Evolutionary conservation across 495 filamentous ascomycete species (phyloP).

Genomic region (Podospora pseudocomata): DNA sequence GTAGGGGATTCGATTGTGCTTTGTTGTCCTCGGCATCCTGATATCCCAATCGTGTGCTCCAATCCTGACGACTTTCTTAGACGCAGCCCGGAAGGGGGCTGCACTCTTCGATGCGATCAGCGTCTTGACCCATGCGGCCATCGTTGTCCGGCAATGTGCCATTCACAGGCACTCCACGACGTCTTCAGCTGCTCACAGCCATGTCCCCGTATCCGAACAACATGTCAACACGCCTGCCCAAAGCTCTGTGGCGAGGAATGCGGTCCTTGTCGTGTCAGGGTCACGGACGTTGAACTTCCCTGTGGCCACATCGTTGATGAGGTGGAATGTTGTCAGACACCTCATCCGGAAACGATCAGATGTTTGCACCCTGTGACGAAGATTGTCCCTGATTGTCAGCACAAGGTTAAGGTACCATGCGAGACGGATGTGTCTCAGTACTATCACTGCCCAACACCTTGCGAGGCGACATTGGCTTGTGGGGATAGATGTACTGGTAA

Average conservation of each 20-base stretch:
- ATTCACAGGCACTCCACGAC: constrained; percentile 62
- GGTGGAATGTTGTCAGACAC: constrained; percentile 49
- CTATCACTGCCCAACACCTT: constrained; percentile 48
- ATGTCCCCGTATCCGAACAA: constrained; percentile 53
- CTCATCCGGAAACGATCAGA: constrained; percentile 16
- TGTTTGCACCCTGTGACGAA: constrained; percentile 41
- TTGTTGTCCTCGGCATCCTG: constrained; percentile 64
- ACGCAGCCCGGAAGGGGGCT: constrained; percentile 70
- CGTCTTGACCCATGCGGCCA: constrained; percentile 66
- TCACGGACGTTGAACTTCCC: constrained; percentile 39
- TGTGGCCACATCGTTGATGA: constrained; percentile 56
- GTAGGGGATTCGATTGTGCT: constrained; percentile 55
- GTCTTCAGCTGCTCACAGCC: constrained; percentile 58
- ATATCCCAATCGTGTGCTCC: constrained; percentile 53
- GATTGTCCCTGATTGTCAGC: constrained; percentile 51
- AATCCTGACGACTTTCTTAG: constrained; percentile 59
- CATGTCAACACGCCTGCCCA: constrained; percentile 62
- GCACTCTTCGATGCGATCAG: constrained; percentile 54
- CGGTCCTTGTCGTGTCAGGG: constrained; percentile 12
- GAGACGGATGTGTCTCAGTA: constrained; percentile 36
- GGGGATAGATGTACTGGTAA: constrained; percentile 44
- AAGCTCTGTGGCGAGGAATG: constrained; percentile 55
- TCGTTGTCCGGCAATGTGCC: constrained; percentile 64
- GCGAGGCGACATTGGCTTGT: constrained; percentile 49
- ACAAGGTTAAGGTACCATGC: constrained; percentile 52